These are phyloP conservation scores for Termitomyces sp. DNA, from an alignment of 768 basidiomycete genomes.

Conservation along the genomic window DNA sequence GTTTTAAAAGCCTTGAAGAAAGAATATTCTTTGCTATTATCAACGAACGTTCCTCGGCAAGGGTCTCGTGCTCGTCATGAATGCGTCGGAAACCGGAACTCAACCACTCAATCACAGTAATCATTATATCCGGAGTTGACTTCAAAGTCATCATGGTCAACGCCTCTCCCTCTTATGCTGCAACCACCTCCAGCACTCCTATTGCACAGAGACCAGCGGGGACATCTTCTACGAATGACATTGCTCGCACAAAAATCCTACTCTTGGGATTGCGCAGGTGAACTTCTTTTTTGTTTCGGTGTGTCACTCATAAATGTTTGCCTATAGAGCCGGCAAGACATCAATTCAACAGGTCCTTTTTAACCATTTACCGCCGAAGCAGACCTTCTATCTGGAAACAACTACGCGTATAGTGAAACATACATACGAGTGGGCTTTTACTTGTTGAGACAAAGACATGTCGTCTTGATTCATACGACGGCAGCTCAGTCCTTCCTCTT, in stretches of 20 bases:
- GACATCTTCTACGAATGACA: constrained; percentile 14
- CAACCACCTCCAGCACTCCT: constrained; percentile 23
- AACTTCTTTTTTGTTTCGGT: neutral
- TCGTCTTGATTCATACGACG: constrained; percentile 7
- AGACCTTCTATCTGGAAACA: constrained; percentile 87
- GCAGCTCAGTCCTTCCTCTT: constrained; percentile 84
- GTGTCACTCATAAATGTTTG: constrained; percentile 1
- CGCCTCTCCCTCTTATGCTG: constrained; percentile 24
- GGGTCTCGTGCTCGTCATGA: neutral
- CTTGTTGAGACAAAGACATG: neutral
- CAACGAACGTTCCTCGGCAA: neutral
- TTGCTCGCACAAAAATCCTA: constrained; percentile 60
- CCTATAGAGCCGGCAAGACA: constrained; percentile 80
- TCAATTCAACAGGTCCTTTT: constrained; percentile 92
- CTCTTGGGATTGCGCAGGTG: constrained; percentile 69
- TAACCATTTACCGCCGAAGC: constrained; percentile 73
- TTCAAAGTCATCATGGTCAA: constrained; percentile 15
- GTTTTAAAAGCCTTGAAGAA: neutral
- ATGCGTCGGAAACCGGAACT: neutral
- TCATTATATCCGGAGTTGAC: constrained; percentile 1
- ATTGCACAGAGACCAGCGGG: constrained; percentile 17
- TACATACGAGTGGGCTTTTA: constrained; percentile 65
- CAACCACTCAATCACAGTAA: neutral
- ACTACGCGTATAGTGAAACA: constrained; percentile 75
- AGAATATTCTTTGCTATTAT: neutral